These are phyloP conservation scores for Ogataea corticis DNA, from an alignment of 805 yeast genomes.

Conservation along the genomic window DNA sequence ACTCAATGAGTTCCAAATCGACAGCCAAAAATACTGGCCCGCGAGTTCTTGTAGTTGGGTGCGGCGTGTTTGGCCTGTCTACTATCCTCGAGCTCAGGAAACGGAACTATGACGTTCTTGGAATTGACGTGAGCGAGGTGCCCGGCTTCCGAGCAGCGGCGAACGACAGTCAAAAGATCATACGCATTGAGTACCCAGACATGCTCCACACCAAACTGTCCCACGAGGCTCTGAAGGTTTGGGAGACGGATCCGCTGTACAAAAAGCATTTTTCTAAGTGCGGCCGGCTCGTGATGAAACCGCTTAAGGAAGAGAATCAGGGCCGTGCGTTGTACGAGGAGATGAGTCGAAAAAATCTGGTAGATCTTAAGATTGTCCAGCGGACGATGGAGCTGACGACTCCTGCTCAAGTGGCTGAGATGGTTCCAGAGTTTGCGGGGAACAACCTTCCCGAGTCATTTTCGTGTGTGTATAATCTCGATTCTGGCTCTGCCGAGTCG, in stretches of 20 bases:
- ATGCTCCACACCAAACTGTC: slow-evolving; percentile 30
- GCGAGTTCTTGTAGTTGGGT: slow-evolving; percentile 27
- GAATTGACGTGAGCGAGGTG: slow-evolving; percentile 30
- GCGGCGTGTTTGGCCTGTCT: slow-evolving; percentile 39
- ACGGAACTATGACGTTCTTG: slow-evolving; percentile 19
- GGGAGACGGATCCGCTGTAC: slow-evolving; percentile 31
- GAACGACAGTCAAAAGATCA: slow-evolving; percentile 35
- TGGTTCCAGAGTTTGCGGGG: background rate
- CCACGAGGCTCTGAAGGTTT: slow-evolving; percentile 31
- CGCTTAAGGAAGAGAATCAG: slow-evolving; percentile 19
- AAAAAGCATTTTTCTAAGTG: slow-evolving; percentile 22
- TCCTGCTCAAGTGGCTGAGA: slow-evolving; percentile 7
- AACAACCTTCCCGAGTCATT: background rate
- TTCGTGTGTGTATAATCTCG: slow-evolving; percentile 23
- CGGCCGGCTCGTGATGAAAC: slow-evolving; percentile 35
- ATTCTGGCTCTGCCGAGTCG: slow-evolving; percentile 34
- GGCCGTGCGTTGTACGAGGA: slow-evolving; percentile 29
- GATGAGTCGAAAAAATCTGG: slow-evolving; percentile 26
- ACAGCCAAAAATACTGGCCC: background rate
- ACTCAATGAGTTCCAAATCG: too few species aligned
- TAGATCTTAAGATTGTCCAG: background rate
- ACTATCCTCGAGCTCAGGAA: slow-evolving; percentile 29
- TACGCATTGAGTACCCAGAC: slow-evolving; percentile 35
- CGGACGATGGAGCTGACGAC: slow-evolving; percentile 28
- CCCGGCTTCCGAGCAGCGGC: slow-evolving; percentile 38